phyloP scores from a whole-genome alignment of 495 filamentous ascomycete genomes.

The Talaromyces ruber region DNA sequence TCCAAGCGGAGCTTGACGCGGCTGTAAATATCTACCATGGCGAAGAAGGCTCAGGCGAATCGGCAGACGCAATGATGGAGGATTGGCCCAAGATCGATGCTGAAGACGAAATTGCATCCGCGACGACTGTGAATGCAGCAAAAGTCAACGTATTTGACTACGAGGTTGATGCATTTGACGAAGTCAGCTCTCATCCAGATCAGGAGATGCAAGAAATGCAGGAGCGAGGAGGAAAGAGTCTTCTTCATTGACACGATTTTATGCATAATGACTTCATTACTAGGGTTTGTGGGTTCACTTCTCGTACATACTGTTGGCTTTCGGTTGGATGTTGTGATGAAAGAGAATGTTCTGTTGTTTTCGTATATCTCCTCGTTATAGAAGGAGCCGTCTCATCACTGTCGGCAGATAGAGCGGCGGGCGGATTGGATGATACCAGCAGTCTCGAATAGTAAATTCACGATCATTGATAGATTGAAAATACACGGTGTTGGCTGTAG shows the following conservation, averaged over 20 bases:
- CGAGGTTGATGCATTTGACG: constrained; percentile 29
- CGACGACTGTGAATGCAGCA: neutral
- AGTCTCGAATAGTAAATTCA: neutral
- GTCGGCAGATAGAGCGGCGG: no score
- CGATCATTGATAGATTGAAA: neutral
- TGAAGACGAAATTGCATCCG: neutral
- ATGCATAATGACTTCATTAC: neutral
- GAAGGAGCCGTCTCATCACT: no score
- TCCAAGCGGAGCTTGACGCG: constrained; percentile 32
- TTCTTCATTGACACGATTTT: neutral
- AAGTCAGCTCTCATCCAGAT: constrained; percentile 10
- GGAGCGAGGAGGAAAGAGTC: constrained; percentile 22
- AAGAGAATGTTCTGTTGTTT: neutral
- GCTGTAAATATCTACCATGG: constrained; percentile 5
- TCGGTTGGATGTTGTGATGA: neutral
- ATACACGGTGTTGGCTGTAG: neutral
- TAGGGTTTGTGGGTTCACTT: neutral
- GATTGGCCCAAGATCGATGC: constrained; percentile 3
- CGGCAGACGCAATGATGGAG: neutral
- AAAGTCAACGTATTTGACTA: constrained; percentile 37
- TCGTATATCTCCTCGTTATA: no score
- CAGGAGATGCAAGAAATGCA: constrained; percentile 30
- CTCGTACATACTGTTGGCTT: neutral
- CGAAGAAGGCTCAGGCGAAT: neutral
- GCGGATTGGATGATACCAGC: neutral